Base-by-base conservation (phyloP, 129 eudicot genomes). In the Tanacetum coccineum region DNA sequence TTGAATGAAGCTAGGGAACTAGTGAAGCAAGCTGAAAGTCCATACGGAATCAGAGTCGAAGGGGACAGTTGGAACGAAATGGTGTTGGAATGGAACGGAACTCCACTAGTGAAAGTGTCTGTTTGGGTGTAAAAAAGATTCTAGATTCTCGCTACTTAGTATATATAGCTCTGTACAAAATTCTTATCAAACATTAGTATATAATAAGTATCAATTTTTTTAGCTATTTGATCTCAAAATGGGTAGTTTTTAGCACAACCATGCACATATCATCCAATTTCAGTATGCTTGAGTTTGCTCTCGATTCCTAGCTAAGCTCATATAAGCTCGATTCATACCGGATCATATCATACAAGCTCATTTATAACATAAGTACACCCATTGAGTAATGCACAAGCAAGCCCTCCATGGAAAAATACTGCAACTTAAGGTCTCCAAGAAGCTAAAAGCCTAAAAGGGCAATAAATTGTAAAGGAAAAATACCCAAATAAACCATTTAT, bases 1-100 rank as follows among this genome's bases (percentile, higher is more conserved):
- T 74, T 57, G 49, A 56, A 61, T 13, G 91, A 84, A 80, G 95
- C 86, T 4, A 70, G 59, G 64, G 82, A 78, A 65, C 48, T 84
- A 83, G 95, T 80, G 55, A 78, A 75, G 59, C 87, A 81, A 59
- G 78, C 72, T 51, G 81, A 70, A 64, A 77, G 68, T 78, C 72
- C 66, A n/a, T 84, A 80, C 21, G 75, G 71, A 58, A 74, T 87
- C n/a, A 67, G 70, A 47, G 74, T 75, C 28, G 80, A 71, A 76
- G 82, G 89, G 22, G 66, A 60, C 4, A 64, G 75, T 44, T 80
- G 60, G 15, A 74, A 84, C 60, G 91, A 78, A 59, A 87, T 87
- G 87, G 84, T 81, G 20, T 60, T 87, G 74, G 77, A 76, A 65
- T 87, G 89, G 89, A 87, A 69, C 57, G 89, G 84, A 17, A 56